A percentile compares a stretch with the other conserved stretches of the same genome.
These are phyloP conservation scores for Spiraea crenata DNA, from an alignment of 331 rosid species.

Conservation along the genomic window DNA sequence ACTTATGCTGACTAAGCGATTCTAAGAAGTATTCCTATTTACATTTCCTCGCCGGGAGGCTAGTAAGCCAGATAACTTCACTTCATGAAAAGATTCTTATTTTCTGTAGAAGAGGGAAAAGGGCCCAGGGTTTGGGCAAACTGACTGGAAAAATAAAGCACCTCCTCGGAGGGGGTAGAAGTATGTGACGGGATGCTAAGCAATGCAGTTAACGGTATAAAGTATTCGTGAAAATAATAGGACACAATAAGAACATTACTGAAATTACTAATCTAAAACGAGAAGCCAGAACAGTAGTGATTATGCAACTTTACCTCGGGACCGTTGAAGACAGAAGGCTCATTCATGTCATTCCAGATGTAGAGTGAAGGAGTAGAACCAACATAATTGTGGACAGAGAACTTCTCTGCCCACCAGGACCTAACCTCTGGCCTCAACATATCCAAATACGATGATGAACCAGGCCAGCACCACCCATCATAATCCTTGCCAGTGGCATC, in stretches of 20 bases:
- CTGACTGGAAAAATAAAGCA: too few relatives aligned
- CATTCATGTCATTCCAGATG: constrained; percentile 99
- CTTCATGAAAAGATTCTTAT: too few relatives aligned
- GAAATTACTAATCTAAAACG: not conserved
- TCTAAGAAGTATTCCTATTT: too few relatives aligned
- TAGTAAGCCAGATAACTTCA: too few relatives aligned
- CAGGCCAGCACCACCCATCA: constrained; percentile 99
- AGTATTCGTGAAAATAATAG: not conserved
- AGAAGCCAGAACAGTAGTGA: constrained; percentile 7
- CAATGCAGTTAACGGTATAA: not conserved
- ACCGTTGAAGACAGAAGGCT: constrained; percentile 98
- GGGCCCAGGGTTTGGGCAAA: too few relatives aligned
- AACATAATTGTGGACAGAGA: constrained; percentile 60
- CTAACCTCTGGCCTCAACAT: constrained; percentile 71
- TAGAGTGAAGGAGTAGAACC: constrained; percentile 95
- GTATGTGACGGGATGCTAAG: too few relatives aligned
- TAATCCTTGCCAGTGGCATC: constrained; percentile 81
- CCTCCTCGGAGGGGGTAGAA: too few relatives aligned
- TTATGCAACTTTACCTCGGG: constrained; percentile 68
- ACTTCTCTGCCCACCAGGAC: constrained; percentile 91
- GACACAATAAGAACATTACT: not conserved
- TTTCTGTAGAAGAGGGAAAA: too few relatives aligned
- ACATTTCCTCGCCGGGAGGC: too few relatives aligned
- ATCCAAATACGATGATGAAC: constrained; percentile 87
- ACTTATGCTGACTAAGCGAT: too few relatives aligned